These are phyloP conservation scores for Coelastrella sp. DNA, from an alignment of 139 green algal species.

Conservation along the genomic window DNA sequence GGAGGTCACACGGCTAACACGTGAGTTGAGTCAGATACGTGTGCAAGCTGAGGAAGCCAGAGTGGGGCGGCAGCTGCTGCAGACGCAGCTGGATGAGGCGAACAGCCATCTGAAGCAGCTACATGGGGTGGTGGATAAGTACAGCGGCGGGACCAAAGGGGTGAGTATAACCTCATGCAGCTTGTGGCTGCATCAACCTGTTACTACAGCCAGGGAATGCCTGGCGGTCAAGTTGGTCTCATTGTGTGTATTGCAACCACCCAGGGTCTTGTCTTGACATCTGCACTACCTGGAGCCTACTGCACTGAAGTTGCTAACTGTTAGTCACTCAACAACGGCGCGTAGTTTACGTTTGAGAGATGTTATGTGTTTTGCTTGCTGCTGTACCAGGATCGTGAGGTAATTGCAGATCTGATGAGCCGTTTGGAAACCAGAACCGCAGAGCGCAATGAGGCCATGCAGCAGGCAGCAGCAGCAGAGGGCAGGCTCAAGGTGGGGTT, in stretches of 20 bases:
- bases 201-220: neutral
- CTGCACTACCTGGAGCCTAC: no score
- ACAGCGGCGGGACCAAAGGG: neutral
- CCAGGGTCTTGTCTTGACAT: no score
- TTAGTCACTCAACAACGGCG: no score
- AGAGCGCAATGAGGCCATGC: conserved; percentile 43
- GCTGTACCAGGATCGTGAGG: conserved; percentile 17
- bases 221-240: no score
- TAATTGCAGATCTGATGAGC: conserved; percentile 27
- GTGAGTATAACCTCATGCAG: neutral
- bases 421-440: conserved; percentile 33
- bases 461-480: conserved; percentile 7
- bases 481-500: conserved; percentile 1
- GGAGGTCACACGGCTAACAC: neutral
- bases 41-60: neutral
- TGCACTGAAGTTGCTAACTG: no score
- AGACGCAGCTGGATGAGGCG: conserved; percentile 34
- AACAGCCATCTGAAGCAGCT: conserved; percentile 5
- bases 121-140: neutral
- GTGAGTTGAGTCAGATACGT: neutral
- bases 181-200: neutral
- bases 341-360: no score
- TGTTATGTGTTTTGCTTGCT: neutral
- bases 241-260: no score
- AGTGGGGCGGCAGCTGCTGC: conserved; percentile 9